Base-by-base conservation (phyloP, 257 asterid genomes). In the Prunella vulgaris region DNA sequence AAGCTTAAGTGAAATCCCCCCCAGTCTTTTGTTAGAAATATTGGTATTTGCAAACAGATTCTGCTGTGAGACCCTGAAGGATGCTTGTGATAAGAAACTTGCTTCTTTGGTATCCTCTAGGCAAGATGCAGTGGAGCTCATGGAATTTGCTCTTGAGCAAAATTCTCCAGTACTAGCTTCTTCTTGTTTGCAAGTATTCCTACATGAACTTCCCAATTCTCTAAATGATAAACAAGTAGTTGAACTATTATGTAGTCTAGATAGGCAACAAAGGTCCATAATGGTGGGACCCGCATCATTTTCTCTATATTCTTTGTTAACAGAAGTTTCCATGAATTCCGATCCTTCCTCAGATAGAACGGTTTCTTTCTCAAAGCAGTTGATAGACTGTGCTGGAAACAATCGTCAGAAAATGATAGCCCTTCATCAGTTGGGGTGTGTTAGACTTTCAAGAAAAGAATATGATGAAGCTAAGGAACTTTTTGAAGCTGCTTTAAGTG, bases 91-190 rank as follows among this genome's bases (percentile, higher is more conserved):
- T 60, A 75, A 89, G 71, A 91, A 84, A 71, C 98, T 94, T 52
- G 93, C 99, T 38, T 83, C 96, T 54, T 69, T 89, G 72, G 93
- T 88, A 35, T 79, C 84, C 35, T 89, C 95, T 62, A 77, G 83
- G 52, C 90, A 84, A 77, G 99, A 94, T 74, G 99, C 99, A 0
- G 72, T 84, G 18, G 98, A 91, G 56, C 87, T 94, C 62, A 77
- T 92, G 82, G 99, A 94, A 79, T 94, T 84, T 65, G 97, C 99
- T 57, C 87, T 92, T 20, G 98, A 89, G 75, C 95, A 91, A 76
- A 83, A 80, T 71, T 84, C 93, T 48, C 94, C 94, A 2, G 88
- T 88, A 14, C 80, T 94, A 46, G 98, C 97, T 24, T 97, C 90
- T 10, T 92, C 99, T 35, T 94, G 99, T 80, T 79, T 94, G 79